A percentile compares a stretch with the other conserved stretches of the same genome.
These are phyloP conservation scores for Schizosaccharomyces japonicus DNA, from an alignment of 805 yeast genomes.

Conservation along the genomic window DNA sequence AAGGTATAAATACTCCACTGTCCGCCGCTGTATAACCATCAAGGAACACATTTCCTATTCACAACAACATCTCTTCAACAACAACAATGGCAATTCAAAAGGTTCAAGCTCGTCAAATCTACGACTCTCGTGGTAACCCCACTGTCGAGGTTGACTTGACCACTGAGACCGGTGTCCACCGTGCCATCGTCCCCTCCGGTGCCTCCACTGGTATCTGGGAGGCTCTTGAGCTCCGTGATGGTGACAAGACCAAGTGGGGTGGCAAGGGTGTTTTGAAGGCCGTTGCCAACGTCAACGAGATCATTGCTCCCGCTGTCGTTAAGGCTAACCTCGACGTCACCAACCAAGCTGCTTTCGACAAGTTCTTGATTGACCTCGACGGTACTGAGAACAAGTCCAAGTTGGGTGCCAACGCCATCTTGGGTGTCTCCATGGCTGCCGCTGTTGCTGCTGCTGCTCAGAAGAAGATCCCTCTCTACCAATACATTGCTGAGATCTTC, in stretches of 20 bases:
- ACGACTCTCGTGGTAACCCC: constrained; percentile 94
- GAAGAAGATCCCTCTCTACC: constrained; percentile 75
- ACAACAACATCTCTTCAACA: too few species aligned
- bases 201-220: constrained; percentile 98
- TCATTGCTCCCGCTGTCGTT: constrained; percentile 83
- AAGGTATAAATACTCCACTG: too few species aligned
- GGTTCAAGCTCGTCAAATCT: constrained; percentile 83
- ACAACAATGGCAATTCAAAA: constrained; percentile 82
- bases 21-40: too few species aligned
- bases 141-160: constrained; percentile 93
- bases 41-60: too few species aligned
- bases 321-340: constrained; percentile 60
- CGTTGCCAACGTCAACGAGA: constrained; percentile 79
- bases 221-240: constrained; percentile 95
- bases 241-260: constrained; percentile 77
- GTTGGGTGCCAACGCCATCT: constrained; percentile 94
- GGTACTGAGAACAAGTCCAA: constrained; percentile 90
- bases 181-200: constrained; percentile 97
- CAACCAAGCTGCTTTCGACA: constrained; percentile 70
- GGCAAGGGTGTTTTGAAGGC: constrained; percentile 97
- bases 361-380: constrained; percentile 64
- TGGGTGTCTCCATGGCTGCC: constrained; percentile 92
- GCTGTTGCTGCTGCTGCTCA: constrained; percentile 97
- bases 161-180: constrained; percentile 82
- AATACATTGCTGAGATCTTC: constrained; percentile 65